phyloP scores from a whole-genome alignment of 2,329 filamentous ascomycete species.

The Nemania bipapillata region DNA sequence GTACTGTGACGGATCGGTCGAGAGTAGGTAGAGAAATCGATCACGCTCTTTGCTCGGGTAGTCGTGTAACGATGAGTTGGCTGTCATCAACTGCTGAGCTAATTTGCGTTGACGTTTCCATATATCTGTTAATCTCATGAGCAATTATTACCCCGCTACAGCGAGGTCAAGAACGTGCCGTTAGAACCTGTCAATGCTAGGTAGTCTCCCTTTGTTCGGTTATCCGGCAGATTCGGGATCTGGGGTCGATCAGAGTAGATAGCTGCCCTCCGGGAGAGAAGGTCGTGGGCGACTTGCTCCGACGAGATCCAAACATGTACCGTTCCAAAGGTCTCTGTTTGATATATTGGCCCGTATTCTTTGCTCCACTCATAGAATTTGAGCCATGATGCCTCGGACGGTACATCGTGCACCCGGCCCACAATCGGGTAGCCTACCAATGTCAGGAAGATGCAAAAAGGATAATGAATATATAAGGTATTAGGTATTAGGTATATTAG shows the following conservation, averaged over 20 bases:
- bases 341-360: conserved; percentile 60
- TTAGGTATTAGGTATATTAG: neutral
- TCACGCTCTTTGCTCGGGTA: conserved; percentile 60
- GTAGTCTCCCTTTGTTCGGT: conserved; percentile 60
- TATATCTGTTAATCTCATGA: conserved; percentile 51
- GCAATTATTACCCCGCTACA: neutral
- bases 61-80: conserved; percentile 53
- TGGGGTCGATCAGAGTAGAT: conserved; percentile 62
- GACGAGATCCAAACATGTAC: conserved; percentile 62
- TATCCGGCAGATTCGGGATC: conserved; percentile 61
- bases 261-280: conserved; percentile 55
- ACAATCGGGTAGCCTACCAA: conserved; percentile 56
- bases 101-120: conserved; percentile 63
- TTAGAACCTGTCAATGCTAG: conserved; percentile 59
- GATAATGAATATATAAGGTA: neutral
- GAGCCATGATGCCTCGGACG: conserved; percentile 56
- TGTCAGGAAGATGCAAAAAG: conserved; percentile 26
- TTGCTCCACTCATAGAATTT: conserved; percentile 62
- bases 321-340: conserved; percentile 59
- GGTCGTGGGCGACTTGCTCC: conserved; percentile 58
- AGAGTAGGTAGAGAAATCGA: conserved; percentile 58
- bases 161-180: conserved; percentile 44
- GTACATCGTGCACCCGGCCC: conserved; percentile 60
- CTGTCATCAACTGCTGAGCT: conserved; percentile 58
- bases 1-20: conserved; percentile 56